These are phyloP conservation scores for Globisporangium mamillatum DNA, from an alignment of 352 stramenopile genomes.

Conservation along the genomic window DNA sequence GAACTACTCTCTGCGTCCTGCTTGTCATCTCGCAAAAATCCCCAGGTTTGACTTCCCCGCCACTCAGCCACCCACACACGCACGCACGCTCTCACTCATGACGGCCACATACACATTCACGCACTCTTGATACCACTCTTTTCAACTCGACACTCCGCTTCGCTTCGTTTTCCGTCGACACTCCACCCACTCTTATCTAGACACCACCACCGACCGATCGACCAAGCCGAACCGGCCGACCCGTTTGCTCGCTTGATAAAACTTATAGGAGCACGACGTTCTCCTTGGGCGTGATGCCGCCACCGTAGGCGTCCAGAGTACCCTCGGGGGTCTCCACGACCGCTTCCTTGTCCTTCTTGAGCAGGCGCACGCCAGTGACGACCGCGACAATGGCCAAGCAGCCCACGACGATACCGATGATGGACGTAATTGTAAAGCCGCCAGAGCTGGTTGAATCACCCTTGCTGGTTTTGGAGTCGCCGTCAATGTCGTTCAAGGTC, in stretches of 20 bases:
- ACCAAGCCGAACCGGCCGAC: neutral
- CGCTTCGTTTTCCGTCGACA: slow-evolving; percentile 12
- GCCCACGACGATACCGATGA: slow-evolving; percentile 64
- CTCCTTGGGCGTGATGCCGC: slow-evolving; percentile 78
- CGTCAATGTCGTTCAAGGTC: slow-evolving; percentile 32
- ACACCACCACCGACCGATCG: neutral
- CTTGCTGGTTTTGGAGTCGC: slow-evolving; percentile 22
- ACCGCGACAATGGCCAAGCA: slow-evolving; percentile 72
- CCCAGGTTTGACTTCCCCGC: neutral
- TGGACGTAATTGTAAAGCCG: slow-evolving; percentile 32
- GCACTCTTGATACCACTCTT: slow-evolving; percentile 11
- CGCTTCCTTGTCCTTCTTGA: slow-evolving; percentile 62
- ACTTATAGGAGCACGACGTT: slow-evolving; percentile 82
- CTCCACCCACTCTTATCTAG: slow-evolving; percentile 8
- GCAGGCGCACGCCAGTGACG: slow-evolving; percentile 58
- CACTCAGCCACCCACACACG: neutral
- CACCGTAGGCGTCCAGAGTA: slow-evolving; percentile 51
- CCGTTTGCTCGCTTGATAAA: slow-evolving; percentile 23
- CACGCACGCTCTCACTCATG: neutral
- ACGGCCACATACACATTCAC: slow-evolving; percentile 11
- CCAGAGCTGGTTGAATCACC: neutral
- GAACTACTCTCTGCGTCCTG: slow-evolving; percentile 1
- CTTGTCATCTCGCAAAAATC: slow-evolving; percentile 1
- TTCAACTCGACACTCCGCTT: slow-evolving; percentile 3
- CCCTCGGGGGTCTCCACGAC: slow-evolving; percentile 44